Evolutionary conservation across 495 filamentous ascomycete species (phyloP), one percentile per base, ranked within the genome.

Genomic region (Beverwykella pulmonaria): DNA sequence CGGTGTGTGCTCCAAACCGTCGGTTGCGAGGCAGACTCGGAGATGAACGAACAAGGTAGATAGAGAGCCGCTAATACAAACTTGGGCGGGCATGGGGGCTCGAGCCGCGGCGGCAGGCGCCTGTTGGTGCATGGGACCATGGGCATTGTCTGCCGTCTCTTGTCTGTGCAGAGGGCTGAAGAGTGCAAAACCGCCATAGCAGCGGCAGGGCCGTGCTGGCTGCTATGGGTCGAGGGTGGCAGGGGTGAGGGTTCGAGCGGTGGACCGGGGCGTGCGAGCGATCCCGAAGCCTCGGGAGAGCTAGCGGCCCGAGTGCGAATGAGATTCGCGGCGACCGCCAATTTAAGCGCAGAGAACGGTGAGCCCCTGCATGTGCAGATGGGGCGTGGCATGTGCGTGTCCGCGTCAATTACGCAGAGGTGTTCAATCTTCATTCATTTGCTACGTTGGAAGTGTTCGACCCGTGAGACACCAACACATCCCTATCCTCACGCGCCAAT

Each of bases 381-480:
- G 39, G 26, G 56, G 56, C 36, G 39, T 49, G 6, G 55, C 44
- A 9, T 49, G 56, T 47, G 56, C 36, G 23, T 59, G 56, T 25
- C 56, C 56, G 56, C 61, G 52, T 49, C 52, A 30, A 49, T 63
- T 34, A 32, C 30, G 30, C 20, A 19, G 3, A 36, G 1, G 12
- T n/a, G 3, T 15, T 32, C 57, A 30, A 50, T 49, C 57, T 27
- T 61, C 32, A 52, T 56, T 53, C 58, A 61, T 55, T 61, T 61
- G 52, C 58, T 53, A 67, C 47, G 14, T 34, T 39, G 26, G 14
- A 32, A 10, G 10, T 60, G 55, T 36, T 61, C 27, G 23, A 56
- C 53, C 65, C 46, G 65, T 68, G 59, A 68, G 54, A 68, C 65
- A 68, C 65, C 65, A 68, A 68, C 65, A 68, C 30, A 34, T 12